Conservation (phyloP, 225 moss, liverwort and hornwort genomes). For the Climacium dendroides region DNA sequence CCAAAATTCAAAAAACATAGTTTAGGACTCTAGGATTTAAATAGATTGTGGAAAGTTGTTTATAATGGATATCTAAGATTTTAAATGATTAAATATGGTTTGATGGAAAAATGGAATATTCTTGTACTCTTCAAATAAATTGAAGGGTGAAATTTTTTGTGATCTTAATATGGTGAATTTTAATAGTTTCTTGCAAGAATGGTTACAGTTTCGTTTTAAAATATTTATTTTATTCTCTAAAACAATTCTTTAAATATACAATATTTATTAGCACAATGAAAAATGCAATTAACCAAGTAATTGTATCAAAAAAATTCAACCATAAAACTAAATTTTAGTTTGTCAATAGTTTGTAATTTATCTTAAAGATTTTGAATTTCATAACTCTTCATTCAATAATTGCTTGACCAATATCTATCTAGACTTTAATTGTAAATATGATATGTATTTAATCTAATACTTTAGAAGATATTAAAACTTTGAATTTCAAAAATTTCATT, state of each 20-base stretch:
- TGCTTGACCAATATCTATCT: background rate
- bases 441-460: background rate
- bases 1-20: too few relatives aligned
- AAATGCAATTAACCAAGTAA: accelerated
- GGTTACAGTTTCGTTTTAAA: background rate
- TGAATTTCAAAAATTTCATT: background rate
- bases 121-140: background rate
- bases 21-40: too few relatives aligned
- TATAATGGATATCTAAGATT: background rate
- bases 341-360: background rate
- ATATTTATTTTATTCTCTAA: background rate
- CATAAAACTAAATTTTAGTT: background rate
- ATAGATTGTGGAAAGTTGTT: background rate
- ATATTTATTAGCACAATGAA: background rate
- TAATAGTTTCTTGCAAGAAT: too few relatives aligned
- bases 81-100: background rate
- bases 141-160: background rate
- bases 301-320: background rate
- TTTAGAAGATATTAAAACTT: background rate
- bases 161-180: background rate
- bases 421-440: background rate
- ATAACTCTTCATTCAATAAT: background rate
- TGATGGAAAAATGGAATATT: background rate
- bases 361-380: background rate
- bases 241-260: background rate